Base-by-base conservation (phyloP, 2,329 filamentous ascomycete species). In the Colletotrichum higginsianum region DNA sequence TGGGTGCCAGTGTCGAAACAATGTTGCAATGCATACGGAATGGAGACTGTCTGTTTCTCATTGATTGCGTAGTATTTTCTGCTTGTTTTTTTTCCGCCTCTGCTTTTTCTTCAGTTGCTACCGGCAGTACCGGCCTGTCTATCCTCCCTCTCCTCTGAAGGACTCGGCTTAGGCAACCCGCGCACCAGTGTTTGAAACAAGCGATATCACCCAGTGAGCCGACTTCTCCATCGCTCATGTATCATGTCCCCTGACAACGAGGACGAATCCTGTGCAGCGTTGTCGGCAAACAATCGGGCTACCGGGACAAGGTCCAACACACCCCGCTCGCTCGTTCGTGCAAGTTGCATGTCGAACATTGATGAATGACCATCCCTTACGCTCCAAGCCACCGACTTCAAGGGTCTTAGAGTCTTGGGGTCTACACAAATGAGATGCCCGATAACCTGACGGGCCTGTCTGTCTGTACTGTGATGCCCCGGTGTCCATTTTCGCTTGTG, bases 171-270 rank as follows among this genome's bases (percentile, higher is more conserved):
- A 35, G 42, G 55, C 26, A 5, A 30, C 50, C 56, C 57, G 42
- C 68, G 44, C 64, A 71, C 58, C 64, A 52, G 47, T 47, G 58
- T 71, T 65, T 71, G 68, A 71, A 71, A 71, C 68, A 50, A 63
- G 58, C 64, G 57, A 71, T 71, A 71, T 71, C 68, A 71, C 68
- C 68, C 65, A 52, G 68, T 60, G 68, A 67, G 68, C 57, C 57
- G 44, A 23, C 23, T 61, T 52, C 61, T 60, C 30, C 46, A 47
- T 21, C 18, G 49, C 15, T 38, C 9, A 30, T 38, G 52, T 50
- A 16, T 38, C 9, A 30, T 38, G 52, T 55, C n/a, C 26, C 52
- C 52, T 18, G 38, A 55, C 30, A 38, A 55, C 5, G 52, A 30
- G 30, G 7, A 55, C 16, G 18, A 21, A 18, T 18, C 16, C 44